Base-by-base conservation (phyloP, 345 rosid species). In the Chamaenerion angustifolium region DNA sequence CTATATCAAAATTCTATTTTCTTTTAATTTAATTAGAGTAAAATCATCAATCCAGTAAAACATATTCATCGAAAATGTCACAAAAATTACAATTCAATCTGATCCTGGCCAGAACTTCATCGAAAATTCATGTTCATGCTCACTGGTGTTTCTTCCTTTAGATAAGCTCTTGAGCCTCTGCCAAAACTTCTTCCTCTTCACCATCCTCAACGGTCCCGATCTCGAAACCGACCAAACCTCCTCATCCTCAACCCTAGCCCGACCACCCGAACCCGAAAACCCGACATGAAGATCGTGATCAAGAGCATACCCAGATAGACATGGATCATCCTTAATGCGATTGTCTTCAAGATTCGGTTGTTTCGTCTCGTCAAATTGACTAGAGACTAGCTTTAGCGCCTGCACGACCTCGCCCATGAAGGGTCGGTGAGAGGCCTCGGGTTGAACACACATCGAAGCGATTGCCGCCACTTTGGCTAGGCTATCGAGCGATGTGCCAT, bases 391-490 rank as follows among this genome's bases (percentile, higher is more conserved):
- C 75, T 76, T 76, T 64, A 82, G 70, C 47, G 98, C 98, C 67
- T 92, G 98, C 54, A 92, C 95, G 17, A 92, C 96, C 69, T 92
- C 98, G 3, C 98, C 95, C 98, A 86, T 90, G 68, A 86, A 86
- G 44, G 98, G 95, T 15, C 95, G 92, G 77, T 92, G 83, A 0
- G 92, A 82, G 43, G 84, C 98, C 76, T 92, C 98, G 1, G 81
- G 89, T 55, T 92, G 98, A 51, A 87, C 98, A 40, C 96, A 87
- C 96, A 83, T 87, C 0, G 98, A 92, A 56, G 98, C 98, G 56
- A 92, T 92, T 0, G 95, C 96, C 3, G 64, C 64, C 23, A 53
- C 58, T 16, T 46, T 60, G 3, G 64, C 55, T 17, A 82, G n/a
- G 31, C 68, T 75, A 45, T 79, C 86, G 3, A 63, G 55, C 0